These are phyloP conservation scores for Knufia petricola DNA, from an alignment of 2,329 filamentous ascomycete genomes.

Conservation along the genomic window DNA sequence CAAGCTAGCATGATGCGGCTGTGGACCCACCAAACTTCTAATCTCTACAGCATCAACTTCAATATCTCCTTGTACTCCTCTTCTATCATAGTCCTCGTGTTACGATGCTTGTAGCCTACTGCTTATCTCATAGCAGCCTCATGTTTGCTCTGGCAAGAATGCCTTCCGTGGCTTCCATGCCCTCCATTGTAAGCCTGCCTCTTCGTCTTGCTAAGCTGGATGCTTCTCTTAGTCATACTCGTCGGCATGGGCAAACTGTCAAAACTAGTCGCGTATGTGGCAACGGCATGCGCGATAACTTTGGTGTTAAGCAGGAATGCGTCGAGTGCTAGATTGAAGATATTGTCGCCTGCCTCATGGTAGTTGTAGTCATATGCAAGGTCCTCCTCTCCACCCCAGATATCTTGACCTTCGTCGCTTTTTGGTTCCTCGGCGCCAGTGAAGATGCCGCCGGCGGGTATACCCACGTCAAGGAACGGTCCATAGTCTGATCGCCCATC, in stretches of 20 bases:
- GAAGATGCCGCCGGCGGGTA: conserved; percentile 65
- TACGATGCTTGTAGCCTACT: too few species aligned
- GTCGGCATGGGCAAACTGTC: neutral
- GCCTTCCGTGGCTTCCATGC: neutral
- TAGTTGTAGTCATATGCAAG: conserved; percentile 49
- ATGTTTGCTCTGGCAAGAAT: too few species aligned
- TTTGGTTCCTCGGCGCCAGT: conserved; percentile 71
- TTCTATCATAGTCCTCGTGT: too few species aligned
- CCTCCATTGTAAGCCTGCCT: neutral
- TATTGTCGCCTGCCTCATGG: conserved; percentile 44
- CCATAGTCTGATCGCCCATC: conserved; percentile 74
- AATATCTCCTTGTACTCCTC: too few species aligned
- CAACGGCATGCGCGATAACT: conserved; percentile 62
- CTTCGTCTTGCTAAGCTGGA: neutral
- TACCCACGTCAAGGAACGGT: conserved; percentile 62
- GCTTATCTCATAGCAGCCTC: too few species aligned
- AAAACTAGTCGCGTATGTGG: conserved; percentile 47
- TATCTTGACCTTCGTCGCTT: conserved; percentile 52
- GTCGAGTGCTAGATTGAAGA: conserved; percentile 44
- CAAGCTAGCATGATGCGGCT: too few species aligned
- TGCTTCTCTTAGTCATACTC: neutral
- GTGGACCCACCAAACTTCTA: too few species aligned
- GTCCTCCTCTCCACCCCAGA: conserved; percentile 63
- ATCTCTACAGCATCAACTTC: too few species aligned
- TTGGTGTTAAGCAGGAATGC: conserved; percentile 48